Evolutionary conservation across 192 early-diverging fungal genomes (phyloP).

Genomic region (Entomortierella chlamydospora): DNA sequence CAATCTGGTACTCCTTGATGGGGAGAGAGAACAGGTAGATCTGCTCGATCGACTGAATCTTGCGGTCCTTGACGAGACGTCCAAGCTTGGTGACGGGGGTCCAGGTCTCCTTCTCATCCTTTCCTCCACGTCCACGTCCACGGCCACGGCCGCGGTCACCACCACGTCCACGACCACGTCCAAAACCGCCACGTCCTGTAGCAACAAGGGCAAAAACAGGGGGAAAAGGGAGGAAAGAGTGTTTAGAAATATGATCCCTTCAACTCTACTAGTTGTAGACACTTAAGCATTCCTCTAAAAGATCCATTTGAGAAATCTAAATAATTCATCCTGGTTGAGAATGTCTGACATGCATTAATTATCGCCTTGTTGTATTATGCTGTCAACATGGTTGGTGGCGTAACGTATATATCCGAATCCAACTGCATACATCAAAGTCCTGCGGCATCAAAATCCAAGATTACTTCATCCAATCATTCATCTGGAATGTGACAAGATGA

Average conservation of each 20-base stretch:
- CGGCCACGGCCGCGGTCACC: constrained; percentile 72
- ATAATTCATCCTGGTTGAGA: no score
- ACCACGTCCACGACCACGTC: constrained; percentile 79
- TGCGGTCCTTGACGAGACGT: constrained; percentile 97
- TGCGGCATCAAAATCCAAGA: no score
- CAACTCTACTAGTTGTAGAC: no score
- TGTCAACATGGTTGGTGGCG: no score
- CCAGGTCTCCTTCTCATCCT: constrained; percentile 71
- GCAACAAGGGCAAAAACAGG: constrained; percentile 12
- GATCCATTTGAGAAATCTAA: no score
- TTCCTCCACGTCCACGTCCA: constrained; percentile 77
- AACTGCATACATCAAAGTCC: no score
- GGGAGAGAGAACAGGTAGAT: constrained; percentile 98
- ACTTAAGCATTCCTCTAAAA: no score
- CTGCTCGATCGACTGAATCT: constrained; percentile 97
- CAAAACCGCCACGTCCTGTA: constrained; percentile 85
- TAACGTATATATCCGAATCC: no score
- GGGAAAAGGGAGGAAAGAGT: not conserved
- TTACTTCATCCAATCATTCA: no score
- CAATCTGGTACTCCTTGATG: constrained; percentile 99
- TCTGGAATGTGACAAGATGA: no score
- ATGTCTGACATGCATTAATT: no score
- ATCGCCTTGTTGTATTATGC: no score
- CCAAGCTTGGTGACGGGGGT: constrained; percentile 98
- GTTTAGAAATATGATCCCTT: not conserved